Evolutionary conservation across 2,329 filamentous ascomycete species (phyloP).

Genomic region (Fusarium praegraminearum): DNA sequence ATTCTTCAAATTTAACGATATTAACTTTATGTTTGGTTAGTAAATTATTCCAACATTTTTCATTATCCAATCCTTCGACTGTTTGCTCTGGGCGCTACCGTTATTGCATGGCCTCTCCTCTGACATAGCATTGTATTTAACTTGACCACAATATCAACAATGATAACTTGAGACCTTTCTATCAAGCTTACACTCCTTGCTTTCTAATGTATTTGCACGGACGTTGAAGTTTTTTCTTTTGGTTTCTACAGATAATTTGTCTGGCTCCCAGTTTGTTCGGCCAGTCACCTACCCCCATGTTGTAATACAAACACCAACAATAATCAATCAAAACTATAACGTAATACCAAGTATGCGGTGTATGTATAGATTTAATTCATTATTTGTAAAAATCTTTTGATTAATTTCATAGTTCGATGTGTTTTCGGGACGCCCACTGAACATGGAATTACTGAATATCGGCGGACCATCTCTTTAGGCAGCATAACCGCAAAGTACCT

Average conservation of each 20-base stretch:
- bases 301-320: neutral
- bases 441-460: too few species aligned
- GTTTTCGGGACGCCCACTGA: neutral
- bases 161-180: neutral
- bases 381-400: neutral
- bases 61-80: too few species aligned
- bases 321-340: too few species aligned
- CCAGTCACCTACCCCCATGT: neutral
- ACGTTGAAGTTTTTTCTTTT: neutral
- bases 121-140: neutral
- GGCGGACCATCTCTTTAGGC: neutral
- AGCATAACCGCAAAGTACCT: neutral
- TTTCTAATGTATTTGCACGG: neutral
- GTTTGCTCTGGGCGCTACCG: neutral
- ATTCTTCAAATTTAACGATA: neutral
- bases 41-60: neutral
- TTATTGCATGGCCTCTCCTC: neutral
- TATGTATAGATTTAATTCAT: too few species aligned
- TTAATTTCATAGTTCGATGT: neutral
- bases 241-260: neutral
- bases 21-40: neutral
- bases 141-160: neutral
- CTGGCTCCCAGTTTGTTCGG: neutral
- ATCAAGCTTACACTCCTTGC: neutral
- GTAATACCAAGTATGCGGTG: rapidly evolving